Evolutionary conservation across 306 rosid genomes (phyloP).

Genomic region (Vigna nakashimae): DNA sequence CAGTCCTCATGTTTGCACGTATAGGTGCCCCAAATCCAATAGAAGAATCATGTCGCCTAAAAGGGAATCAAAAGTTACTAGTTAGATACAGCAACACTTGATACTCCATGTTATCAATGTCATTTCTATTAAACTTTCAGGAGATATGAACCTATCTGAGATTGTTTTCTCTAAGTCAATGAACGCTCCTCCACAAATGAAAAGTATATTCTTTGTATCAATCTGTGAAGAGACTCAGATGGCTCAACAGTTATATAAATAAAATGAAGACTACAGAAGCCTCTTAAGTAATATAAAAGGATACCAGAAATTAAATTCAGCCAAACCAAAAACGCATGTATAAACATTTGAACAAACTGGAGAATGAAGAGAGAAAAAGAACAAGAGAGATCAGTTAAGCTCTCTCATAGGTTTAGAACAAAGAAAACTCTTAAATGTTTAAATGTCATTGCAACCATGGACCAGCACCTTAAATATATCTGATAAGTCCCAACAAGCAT

Average conservation of each 20-base stretch:
- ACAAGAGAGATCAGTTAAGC: neutral
- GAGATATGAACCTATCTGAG: conserved; percentile 84
- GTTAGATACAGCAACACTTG: conserved; percentile 22
- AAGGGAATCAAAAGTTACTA: conserved; percentile 38
- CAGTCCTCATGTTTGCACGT: conserved; percentile 90
- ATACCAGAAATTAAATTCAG: conserved; percentile 31
- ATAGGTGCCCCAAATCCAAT: conserved; percentile 97
- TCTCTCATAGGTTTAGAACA: conserved; percentile 19
- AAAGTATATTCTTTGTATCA: conserved; percentile 97
- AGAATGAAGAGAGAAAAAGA: neutral
- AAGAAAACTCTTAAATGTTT: neutral
- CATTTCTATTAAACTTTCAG: conserved; percentile 30
- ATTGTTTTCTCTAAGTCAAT: conserved; percentile 95
- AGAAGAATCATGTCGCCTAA: conserved; percentile 92
- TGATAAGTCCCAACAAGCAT: conserved; percentile 26
- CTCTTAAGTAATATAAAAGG: conserved; percentile 25
- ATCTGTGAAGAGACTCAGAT: conserved; percentile 63
- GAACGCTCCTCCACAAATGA: conserved; percentile 98
- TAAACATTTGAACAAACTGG: conserved; percentile 1
- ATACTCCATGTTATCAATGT: conserved; percentile 10
- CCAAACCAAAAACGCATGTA: conserved; percentile 10
- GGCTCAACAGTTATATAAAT: conserved; percentile 31
- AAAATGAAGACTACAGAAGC: conserved; percentile 13
- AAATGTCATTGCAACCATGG: conserved; percentile 25
- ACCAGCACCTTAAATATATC: conserved; percentile 26